These are phyloP conservation scores for Potentilla sterilis DNA, from an alignment of 306 rosid species.

Conservation along the genomic window DNA sequence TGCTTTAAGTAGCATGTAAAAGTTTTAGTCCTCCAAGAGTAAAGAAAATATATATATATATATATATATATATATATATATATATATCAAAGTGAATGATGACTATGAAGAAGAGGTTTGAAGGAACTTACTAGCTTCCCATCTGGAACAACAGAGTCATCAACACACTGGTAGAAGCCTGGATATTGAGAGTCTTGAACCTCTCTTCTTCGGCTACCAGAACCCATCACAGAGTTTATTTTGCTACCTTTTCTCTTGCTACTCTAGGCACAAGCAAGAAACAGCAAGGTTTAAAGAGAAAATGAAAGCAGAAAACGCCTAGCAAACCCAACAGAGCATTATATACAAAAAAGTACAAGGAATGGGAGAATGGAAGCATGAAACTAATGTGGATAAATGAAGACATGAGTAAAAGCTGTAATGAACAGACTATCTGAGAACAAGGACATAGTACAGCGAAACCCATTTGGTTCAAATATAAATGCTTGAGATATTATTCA, in stretches of 20 bases:
- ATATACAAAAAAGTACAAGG: no score
- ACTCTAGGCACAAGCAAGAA: background rate
- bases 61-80: no score
- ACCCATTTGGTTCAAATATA: no score
- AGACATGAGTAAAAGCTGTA: no score
- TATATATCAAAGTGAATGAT: background rate
- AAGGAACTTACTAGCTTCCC: background rate
- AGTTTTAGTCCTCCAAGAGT: background rate
- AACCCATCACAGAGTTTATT: background rate
- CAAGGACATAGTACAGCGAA: no score
- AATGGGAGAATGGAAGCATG: no score
- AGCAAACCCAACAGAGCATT: no score
- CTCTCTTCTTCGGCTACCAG: background rate
- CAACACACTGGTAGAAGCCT: background rate
- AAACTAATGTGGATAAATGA: no score
- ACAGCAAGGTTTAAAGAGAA: background rate
- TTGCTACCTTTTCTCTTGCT: background rate
- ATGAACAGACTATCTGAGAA: no score
- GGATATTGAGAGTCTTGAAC: background rate
- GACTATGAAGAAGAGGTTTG: background rate
- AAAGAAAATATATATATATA: background rate
- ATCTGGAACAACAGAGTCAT: background rate
- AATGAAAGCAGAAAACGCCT: background rate
- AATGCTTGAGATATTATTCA: no score
- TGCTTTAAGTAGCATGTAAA: background rate